These are phyloP conservation scores for Fistulifera pelliculosa DNA, from an alignment of 108 stramenopile genomes.

Conservation along the genomic window DNA sequence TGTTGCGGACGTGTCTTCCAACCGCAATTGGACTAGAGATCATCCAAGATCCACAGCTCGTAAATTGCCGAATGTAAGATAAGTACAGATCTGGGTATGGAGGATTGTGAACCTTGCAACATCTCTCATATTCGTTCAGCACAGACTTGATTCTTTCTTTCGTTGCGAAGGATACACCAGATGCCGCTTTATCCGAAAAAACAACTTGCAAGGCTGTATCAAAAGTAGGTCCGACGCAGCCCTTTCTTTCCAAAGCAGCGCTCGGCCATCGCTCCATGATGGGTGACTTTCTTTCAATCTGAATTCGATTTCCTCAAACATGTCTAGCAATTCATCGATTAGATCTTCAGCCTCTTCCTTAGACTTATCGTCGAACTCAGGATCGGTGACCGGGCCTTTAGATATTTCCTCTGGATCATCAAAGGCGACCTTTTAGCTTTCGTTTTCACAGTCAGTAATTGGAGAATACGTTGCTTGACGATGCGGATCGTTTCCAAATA, in stretches of 20 bases:
- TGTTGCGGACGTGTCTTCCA: constrained; percentile 33
- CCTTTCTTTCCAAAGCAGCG: constrained; percentile 41
- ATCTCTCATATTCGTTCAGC: constrained; percentile 34
- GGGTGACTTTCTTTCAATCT: constrained; percentile 42
- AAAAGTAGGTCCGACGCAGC: constrained; percentile 48
- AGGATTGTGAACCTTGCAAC: constrained; percentile 57
- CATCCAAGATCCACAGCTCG: constrained; percentile 9
- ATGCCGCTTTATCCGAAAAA: neutral
- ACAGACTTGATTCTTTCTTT: constrained; percentile 24
- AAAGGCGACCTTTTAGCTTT: constrained; percentile 5
- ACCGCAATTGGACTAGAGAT: constrained; percentile 17
- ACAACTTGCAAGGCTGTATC: constrained; percentile 7
- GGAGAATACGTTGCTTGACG: constrained; percentile 30
- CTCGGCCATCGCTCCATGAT: constrained; percentile 45
- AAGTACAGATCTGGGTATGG: constrained; percentile 58
- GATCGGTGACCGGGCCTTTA: constrained; percentile 1
- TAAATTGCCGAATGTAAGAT: constrained; percentile 33
- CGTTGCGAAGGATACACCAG: constrained; percentile 1
- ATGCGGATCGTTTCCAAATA: constrained; percentile 23
- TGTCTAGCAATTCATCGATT: constrained; percentile 62
- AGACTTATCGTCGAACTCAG: constrained; percentile 12
- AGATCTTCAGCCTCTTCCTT: constrained; percentile 63
- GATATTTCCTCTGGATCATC: constrained; percentile 24
- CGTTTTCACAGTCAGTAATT: constrained; percentile 10
- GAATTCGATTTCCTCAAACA: constrained; percentile 59